Percentiles rank a stretch among this genome's conserved stretches.
phyloP scores from a whole-genome alignment of 129 eudicot genomes.

The Deinandra increscens region DNA sequence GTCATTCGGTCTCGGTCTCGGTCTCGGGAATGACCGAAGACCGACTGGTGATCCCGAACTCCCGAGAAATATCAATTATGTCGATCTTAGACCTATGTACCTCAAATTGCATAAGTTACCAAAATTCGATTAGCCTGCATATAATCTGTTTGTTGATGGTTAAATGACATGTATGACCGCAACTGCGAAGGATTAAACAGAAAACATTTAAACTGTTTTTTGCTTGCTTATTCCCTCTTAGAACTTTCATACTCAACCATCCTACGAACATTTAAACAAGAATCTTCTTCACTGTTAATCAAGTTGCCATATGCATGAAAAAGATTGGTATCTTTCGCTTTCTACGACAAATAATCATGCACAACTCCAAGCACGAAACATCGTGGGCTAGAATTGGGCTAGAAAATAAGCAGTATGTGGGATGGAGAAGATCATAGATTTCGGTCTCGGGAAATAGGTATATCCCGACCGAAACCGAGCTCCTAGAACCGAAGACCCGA shows the following conservation, averaged over 20 bases:
- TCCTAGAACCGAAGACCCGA: no score
- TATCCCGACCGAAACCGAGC: no score
- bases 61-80: no score
- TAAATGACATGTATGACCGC: slow-evolving; percentile 48
- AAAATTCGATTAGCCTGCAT: slow-evolving; percentile 39
- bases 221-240: slow-evolving; percentile 6
- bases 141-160: slow-evolving; percentile 34
- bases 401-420: no score
- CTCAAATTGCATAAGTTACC: slow-evolving; percentile 48
- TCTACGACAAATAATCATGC: slow-evolving; percentile 41
- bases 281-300: background rate
- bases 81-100: slow-evolving; percentile 54
- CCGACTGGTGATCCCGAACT: no score
- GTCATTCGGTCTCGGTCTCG: no score
- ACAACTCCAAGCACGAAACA: slow-evolving; percentile 47
- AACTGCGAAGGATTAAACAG: slow-evolving; percentile 17
- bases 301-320: slow-evolving; percentile 37
- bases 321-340: slow-evolving; percentile 40
- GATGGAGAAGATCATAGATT: no score
- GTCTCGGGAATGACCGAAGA: no score
- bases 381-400: no score
- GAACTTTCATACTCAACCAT: slow-evolving; percentile 35
- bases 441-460: no score
- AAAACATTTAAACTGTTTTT: slow-evolving; percentile 3
- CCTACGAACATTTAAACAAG: slow-evolving; percentile 34